A percentile compares a stretch with the other conserved stretches of the same genome.
These are phyloP conservation scores for Ustilago cynodontis DNA, from an alignment of 1,284 basidiomycete species.

Conservation along the genomic window DNA sequence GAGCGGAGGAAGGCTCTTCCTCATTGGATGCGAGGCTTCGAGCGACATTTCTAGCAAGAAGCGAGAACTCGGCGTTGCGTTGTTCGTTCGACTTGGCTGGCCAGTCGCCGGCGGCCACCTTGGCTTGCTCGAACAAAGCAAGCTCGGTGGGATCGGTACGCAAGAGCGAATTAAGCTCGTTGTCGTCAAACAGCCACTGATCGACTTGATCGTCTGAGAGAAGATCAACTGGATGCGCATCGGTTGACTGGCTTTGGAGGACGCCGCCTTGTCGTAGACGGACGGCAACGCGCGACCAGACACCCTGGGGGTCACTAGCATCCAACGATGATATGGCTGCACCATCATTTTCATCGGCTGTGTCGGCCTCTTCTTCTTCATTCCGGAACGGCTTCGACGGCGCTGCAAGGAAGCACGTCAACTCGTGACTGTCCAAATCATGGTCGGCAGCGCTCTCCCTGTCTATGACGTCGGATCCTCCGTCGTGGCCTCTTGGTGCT, in stretches of 20 bases:
- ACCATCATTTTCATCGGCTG: not conserved
- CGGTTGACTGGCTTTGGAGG: not conserved
- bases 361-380: not conserved
- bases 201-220: slow-evolving; percentile 41
- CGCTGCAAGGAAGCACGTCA: slow-evolving; percentile 27
- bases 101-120: slow-evolving; percentile 37
- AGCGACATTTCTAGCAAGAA: slow-evolving; percentile 7
- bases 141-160: slow-evolving; percentile 27
- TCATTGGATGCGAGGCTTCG: not conserved
- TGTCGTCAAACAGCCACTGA: slow-evolving; percentile 21
- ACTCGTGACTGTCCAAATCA: slow-evolving; percentile 20
- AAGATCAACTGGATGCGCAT: slow-evolving; percentile 30
- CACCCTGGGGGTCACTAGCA: not conserved
- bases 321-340: not conserved
- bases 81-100: not conserved
- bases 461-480: not conserved
- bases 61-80: slow-evolving; percentile 10
- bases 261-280: slow-evolving; percentile 13
- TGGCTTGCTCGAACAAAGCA: slow-evolving; percentile 19
- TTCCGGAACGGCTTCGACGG: not conserved
- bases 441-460: not conserved
- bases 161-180: slow-evolving; percentile 30
- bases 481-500: not conserved
- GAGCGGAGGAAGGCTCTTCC: not conserved
- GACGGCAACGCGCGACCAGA: slow-evolving; percentile 19